Evolutionary conservation across 345 rosid species (phyloP), one percentile per base, ranked within the genome.

Genomic region (Syzygium jambos): DNA sequence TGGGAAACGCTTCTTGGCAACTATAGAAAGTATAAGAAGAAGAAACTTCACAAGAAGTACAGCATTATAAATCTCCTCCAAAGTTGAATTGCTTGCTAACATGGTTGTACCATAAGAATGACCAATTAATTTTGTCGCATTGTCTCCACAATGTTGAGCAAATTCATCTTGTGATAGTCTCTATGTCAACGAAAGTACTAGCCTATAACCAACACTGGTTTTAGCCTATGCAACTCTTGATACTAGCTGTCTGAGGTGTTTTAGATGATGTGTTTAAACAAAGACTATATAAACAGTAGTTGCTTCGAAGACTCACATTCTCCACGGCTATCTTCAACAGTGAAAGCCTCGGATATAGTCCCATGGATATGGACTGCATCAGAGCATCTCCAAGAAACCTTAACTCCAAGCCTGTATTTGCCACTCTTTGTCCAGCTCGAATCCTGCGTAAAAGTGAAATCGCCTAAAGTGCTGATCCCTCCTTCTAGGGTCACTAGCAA

Each of bases 391-490:
- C 78, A 65, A 65, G 78, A 22, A 30, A 16, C 46, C 43, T 30
- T 17, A 30, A 65, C 41, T 65, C 22, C 12, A 65, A 65, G 11
- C 13, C 43, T 68, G 16, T 17, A 68, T 30, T 68, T 30, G 78
- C 78, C 43, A 65, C 0, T 65, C 43, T 30, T 27, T 61, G 9
- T 61, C 0, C 0, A 61, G 2, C 43, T 65, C 0, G 0, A 4
- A 65, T 65, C 0, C 78, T 7, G 3, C 0, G 5, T 65, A 65
- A 65, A 29, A 16, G 43, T 30, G 7, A 52, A 52, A 52, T 52
- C 7, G 21, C 55, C 55, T 52, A 52, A 16, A 14, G 55, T 16
- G 21, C 55, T 17, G 2, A 52, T 52, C 55, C 55, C 55, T 54
- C 57, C 57, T 55, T 9, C 59, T 55, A 55, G 5, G 22, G 11